Base-by-base conservation (phyloP, 352 stramenopile genomes). In the Aphanomyces stellatus region DNA sequence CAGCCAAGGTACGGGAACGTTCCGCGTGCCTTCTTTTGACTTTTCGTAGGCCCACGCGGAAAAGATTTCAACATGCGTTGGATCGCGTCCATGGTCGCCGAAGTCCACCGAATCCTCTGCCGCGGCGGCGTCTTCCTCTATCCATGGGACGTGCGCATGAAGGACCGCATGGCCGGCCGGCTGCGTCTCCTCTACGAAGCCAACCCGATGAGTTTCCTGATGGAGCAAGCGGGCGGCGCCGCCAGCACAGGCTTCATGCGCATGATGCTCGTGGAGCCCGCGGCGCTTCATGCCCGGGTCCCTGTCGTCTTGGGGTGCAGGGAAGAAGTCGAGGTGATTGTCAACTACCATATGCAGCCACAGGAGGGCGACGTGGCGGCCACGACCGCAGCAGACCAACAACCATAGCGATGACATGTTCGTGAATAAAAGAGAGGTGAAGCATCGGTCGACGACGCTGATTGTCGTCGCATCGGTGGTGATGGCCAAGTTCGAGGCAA, bases 181-280 rank as follows among this genome's bases (percentile, higher is more conserved):
- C 40, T 64, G 6, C 55, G 55, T 11, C 55, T 64, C 8, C 25
- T 64, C 22, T 64, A 64, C 41, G 55, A 64, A 37, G 55, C 55
- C 35, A 69, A 72, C 63, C 46, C 37, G 74, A 90, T 71, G 74
- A 85, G 69, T 28, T 64, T 64, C n/a, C 37, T 64, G 19, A 49
- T 64, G 5, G 55, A 64, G 17, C 33, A 43, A 49, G 55, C 55
- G 22, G 55, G 55, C 15, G 55, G 55, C 34, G 35, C 35, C 5
- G 70, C 79, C 10, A 74, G 91, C 15, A 79, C 82, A 61, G 59
- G 70, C 11, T 91, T 95, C 76, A 94, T 91, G 74, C 37, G 64
- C 15, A 70, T 76, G 22, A 53, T 76, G 28, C 72, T 70, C 41
- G 77, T 86, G 48, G 43, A 43, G 1, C 78, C 78, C 10, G 62